Base-by-base conservation (phyloP, 345 rosid species). In the Bretschneidera sinensis region DNA sequence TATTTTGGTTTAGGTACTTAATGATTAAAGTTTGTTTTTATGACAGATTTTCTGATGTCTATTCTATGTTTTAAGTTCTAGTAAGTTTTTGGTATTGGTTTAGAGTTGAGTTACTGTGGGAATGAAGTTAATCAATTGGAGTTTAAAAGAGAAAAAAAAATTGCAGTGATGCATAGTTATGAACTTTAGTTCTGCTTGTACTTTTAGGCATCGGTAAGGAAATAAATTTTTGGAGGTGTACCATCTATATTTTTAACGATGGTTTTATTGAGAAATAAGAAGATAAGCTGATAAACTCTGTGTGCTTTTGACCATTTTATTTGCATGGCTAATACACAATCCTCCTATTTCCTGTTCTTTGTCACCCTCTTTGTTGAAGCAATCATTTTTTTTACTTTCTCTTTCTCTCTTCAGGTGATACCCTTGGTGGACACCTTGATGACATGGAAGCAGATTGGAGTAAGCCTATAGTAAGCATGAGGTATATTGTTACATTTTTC, bases 381-480 rank as follows among this genome's bases (percentile, higher is more conserved):
- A 0, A 17, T 47, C 11, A 28, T 2, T 15, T n/a, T n/a, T n/a
- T n/a, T n/a, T n/a, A n/a, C n/a, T n/a, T n/a, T n/a, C n/a, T n/a
- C 1, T 66, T 17, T 1, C 2, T 48, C 21, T 48, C 58, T 57
- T 63, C 75, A 94, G 98, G 92, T 55, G 98, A 89, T 82, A 74
- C 94, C 31, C 87, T 92, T 33, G 98, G 98, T 54, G 99, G 97
- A 21, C 99, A 94, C 72, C 81, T 87, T 63, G 99, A 89, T 78
- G 99, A 89, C 65, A 89, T 89, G 98, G 98, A 92, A 81, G 85
- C 73, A 21, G 97, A 89, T 63, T 94, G 96, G 99, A 89, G 90
- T 66, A 94, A 84, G 64, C 96, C 97, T 28, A 89, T 94, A 52
- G 96, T 87, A 57, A 94, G 99, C 91, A 73, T 94, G 80, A 94